Evolutionary conservation across 371 early-diverging fungal genomes (phyloP), one percentile per base, ranked within the genome.

Genomic region (Mortierella sp.): DNA sequence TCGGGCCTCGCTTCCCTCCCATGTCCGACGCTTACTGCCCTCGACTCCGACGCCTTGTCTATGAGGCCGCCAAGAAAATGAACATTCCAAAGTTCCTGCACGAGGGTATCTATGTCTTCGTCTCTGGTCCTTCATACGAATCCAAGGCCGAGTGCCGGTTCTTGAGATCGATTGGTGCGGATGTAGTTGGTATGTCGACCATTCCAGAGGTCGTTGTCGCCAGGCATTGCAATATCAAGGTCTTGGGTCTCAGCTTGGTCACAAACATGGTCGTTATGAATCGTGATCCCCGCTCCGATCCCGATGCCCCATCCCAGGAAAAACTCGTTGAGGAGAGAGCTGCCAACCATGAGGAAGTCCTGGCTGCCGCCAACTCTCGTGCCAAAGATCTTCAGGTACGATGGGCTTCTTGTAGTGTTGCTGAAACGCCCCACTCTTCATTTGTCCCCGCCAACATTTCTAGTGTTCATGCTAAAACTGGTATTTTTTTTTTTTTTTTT

Each of bases 101-200:
- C 61, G 96, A 96, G 81, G 97, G 97, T 64, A 82, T 93, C 47
- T 98, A 98, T 71, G 83, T 82, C 52, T 92, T 92, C 80, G 93
- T 94, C n/a, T 82, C 90, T 21, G 98, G 98, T 4, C 98, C 98
- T 18, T 87, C 86, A 31, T 98, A 91, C 71, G 98, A 98, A 80
- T 92, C 95, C 38, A 86, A 93, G 61, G 93, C 95, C 12, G 98
- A 98, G 80, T 90, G 93, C 58, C 85, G 97, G 18, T 89, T 89
- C 68, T 82, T 98, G 61, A 82, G 82, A 38, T 54, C 69, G 0
- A 71, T 89, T 57, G 96, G 95, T 49, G 97, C 89, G 24, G 97
- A 96, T 82, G 89, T 88, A 19, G 97, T 95, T 13, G 98, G 98
- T 41, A 98, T 98, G 98, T 92, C 93, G 47, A 97, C 97, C n/a